Evolutionary conservation across 805 yeast genomes (phyloP).

Genomic region (Torulaspora franciscae): DNA sequence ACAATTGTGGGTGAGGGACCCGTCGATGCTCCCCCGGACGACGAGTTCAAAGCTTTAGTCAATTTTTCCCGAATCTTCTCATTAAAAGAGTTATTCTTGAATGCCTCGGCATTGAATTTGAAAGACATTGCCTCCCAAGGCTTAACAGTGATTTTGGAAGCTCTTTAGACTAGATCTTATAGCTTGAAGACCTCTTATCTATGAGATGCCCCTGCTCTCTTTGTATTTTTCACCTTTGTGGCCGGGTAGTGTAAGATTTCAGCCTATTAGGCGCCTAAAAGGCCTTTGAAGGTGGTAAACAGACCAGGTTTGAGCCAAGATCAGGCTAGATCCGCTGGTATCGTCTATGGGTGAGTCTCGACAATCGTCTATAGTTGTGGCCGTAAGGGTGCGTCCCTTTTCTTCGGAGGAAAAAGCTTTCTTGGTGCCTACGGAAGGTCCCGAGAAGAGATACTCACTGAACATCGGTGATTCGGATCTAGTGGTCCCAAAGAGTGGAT

Average conservation of each 20-base stretch:
- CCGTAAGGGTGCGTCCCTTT: constrained; percentile 82
- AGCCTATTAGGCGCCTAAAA: background rate
- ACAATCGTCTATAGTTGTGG: constrained; percentile 65
- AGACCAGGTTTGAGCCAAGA: background rate
- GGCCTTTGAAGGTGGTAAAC: constrained; percentile 3
- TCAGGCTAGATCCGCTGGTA: constrained; percentile 1
- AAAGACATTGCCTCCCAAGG: constrained; percentile 27
- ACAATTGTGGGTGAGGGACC: constrained; percentile 9
- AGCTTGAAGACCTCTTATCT: background rate
- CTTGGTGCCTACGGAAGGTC: constrained; percentile 40
- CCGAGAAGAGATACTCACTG: constrained; percentile 14
- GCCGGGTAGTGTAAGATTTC: background rate
- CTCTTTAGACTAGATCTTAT: background rate
- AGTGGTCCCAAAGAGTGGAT: constrained; percentile 12
- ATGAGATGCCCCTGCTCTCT: background rate
- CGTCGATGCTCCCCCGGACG: constrained; percentile 4
- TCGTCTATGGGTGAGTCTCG: constrained; percentile 6
- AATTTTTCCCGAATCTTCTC: constrained; percentile 28
- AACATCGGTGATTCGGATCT: constrained; percentile 18
- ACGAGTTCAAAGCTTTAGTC: constrained; percentile 26
- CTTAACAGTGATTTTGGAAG: background rate
- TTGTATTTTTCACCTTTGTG: constrained; percentile 1
- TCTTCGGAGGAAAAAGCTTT: constrained; percentile 52
- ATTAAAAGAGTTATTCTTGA: constrained; percentile 32
- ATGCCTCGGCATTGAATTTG: constrained; percentile 27